Evolutionary conservation across 1,284 basidiomycete genomes (phyloP).

Genomic region (Malassezia sympodialis): DNA sequence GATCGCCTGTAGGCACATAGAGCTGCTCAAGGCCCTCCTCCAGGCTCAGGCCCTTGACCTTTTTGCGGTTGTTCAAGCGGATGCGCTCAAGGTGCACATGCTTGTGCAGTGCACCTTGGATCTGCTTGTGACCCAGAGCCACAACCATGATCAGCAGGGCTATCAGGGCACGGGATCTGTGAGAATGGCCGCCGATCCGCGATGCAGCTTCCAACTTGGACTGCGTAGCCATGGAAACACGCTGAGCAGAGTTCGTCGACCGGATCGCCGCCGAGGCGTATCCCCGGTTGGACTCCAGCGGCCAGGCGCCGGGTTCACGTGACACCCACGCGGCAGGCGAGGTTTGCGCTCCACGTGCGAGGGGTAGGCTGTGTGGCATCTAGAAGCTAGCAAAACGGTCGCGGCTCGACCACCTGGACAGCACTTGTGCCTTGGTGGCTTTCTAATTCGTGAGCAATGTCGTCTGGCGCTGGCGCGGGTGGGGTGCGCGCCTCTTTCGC

Average conservation of each 20-base stretch:
- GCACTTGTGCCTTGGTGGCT: background rate
- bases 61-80: background rate
- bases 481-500: background rate
- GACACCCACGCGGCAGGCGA: background rate
- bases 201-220: constrained; percentile 7
- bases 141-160: constrained; percentile 9
- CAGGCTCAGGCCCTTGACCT: background rate
- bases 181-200: background rate
- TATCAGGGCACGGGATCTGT: background rate
- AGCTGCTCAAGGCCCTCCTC: constrained; percentile 36
- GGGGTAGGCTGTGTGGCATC: background rate
- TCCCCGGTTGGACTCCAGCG: background rate
- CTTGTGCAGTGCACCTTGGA: background rate
- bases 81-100: background rate
- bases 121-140: constrained; percentile 9
- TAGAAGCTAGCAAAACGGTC: background rate
- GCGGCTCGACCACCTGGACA: background rate
- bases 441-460: background rate
- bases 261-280: background rate
- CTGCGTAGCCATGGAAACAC: constrained; percentile 5
- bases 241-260: background rate
- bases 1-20: constrained; percentile 28
- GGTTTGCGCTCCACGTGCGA: constrained; percentile 5
- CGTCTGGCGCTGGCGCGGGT: background rate
- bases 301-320: background rate